phyloP scores from a whole-genome alignment of 768 basidiomycete genomes.

The Mycena chlorophos region DNA sequence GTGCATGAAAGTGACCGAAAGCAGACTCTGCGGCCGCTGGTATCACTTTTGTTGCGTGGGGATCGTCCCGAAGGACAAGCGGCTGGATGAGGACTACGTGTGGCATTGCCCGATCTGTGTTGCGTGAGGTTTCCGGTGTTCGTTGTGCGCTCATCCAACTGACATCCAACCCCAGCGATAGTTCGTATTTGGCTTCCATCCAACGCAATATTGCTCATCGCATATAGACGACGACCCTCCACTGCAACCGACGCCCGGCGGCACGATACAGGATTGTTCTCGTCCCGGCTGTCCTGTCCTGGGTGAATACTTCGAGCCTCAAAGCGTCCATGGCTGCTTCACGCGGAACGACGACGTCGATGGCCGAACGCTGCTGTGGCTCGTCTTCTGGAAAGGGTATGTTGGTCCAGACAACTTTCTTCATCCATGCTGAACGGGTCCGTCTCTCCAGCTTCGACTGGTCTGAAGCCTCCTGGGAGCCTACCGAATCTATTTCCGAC shows the following conservation, averaged over 20 bases:
- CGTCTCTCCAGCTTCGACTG: not conserved
- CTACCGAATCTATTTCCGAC: not conserved
- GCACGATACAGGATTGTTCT: not conserved
- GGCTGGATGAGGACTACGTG: not conserved
- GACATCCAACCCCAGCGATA: too few relatives aligned
- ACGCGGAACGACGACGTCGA: not conserved
- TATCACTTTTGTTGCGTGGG: not conserved
- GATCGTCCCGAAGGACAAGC: not conserved
- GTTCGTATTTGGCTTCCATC: not conserved
- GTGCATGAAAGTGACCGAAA: not conserved
- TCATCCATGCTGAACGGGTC: not conserved
- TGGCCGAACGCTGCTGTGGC: not conserved
- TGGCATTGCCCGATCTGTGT: not conserved
- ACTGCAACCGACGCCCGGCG: not conserved
- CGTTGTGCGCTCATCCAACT: not conserved
- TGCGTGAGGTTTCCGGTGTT: not conserved
- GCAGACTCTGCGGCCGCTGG: not conserved
- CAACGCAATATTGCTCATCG: not conserved
- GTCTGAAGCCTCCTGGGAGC: not conserved
- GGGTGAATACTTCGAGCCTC: not conserved
- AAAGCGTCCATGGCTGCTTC: not conserved
- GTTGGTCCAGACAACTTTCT: not conserved
- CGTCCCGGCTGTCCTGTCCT: not conserved
- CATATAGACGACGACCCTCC: not conserved
- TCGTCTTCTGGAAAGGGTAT: conserved; percentile 1